A percentile compares a stretch with the other conserved stretches of the same genome.
phyloP scores from a whole-genome alignment of 805 yeast genomes.

The Candida tibetensis region DNA sequence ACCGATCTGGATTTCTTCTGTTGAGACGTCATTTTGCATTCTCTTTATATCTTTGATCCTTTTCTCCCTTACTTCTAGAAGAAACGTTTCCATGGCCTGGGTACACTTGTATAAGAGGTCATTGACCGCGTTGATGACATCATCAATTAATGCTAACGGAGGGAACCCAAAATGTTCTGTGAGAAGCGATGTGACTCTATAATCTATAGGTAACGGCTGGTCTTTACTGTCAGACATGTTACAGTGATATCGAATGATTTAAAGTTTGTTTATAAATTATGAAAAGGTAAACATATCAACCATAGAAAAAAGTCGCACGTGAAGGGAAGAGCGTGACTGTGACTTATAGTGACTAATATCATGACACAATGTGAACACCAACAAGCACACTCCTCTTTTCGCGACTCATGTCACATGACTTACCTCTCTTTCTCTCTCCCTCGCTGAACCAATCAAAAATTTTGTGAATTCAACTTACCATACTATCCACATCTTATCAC shows the following conservation, averaged over 20 bases:
- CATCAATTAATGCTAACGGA: constrained; percentile 80
- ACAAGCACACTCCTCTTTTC: too few relatives aligned
- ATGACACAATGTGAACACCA: too few relatives aligned
- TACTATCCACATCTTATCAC: neutral
- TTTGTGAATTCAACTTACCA: neutral
- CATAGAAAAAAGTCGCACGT: too few relatives aligned
- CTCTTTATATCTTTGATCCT: too few relatives aligned
- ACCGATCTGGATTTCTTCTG: constrained; percentile 68
- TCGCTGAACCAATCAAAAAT: constrained; percentile 10
- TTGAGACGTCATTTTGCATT: constrained; percentile 16
- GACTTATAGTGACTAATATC: too few relatives aligned
- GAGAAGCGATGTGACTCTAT: constrained; percentile 43
- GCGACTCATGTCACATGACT: neutral
- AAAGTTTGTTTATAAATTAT: too few relatives aligned
- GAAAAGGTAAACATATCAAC: too few relatives aligned
- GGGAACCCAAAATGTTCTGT: constrained; percentile 87
- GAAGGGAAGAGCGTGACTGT: too few relatives aligned
- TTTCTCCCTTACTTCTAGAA: constrained; percentile 28
- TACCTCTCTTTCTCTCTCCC: neutral
- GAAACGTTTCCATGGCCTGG: constrained; percentile 67
- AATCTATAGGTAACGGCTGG: constrained; percentile 16
- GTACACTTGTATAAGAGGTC: constrained; percentile 81
- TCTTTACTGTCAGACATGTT: too few relatives aligned
- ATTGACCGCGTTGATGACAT: constrained; percentile 83
- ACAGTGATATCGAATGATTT: too few relatives aligned